phyloP scores from a whole-genome alignment of 2,329 filamentous ascomycete species.

The Verticillium nubilum region DNA sequence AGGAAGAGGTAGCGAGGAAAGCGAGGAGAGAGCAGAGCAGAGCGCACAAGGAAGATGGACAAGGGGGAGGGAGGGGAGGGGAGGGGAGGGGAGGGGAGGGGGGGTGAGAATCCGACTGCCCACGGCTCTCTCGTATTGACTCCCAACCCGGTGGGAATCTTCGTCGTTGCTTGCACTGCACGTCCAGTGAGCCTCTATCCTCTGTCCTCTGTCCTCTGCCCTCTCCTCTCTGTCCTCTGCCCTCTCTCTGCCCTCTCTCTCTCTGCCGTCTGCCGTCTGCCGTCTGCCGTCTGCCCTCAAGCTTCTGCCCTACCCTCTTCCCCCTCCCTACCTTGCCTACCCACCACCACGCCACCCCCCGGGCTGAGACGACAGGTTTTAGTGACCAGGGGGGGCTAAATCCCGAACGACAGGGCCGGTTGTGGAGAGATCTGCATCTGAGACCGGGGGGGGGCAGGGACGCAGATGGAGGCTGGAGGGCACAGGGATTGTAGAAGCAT shows the following conservation, averaged over 20 bases:
- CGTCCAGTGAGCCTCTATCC: too few relatives aligned
- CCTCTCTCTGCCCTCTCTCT: too few relatives aligned
- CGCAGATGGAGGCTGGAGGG: neutral
- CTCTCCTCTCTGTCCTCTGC: neutral
- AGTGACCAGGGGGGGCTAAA: neutral
- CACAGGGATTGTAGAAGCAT: conserved; percentile 1
- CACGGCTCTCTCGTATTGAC: neutral
- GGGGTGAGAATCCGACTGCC: neutral
- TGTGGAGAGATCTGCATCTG: conserved; percentile 4
- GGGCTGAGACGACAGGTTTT: neutral
- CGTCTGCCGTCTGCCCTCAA: too few relatives aligned
- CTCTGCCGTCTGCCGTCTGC: too few relatives aligned
- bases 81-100: neutral
- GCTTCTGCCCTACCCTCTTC: neutral
- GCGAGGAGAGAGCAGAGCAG: neutral
- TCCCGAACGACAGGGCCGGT: conserved; percentile 2
- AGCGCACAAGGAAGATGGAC: too few relatives aligned
- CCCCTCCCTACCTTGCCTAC: neutral
- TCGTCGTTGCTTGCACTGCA: neutral
- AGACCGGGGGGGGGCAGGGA: neutral
- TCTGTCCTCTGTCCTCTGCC: too few relatives aligned
- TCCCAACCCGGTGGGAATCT: neutral
- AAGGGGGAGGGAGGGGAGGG: neutral
- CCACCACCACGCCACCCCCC: neutral
- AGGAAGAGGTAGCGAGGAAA: neutral